phyloP scores from a whole-genome alignment of 2,329 filamentous ascomycete species.

The Amauroascus niger region DNA sequence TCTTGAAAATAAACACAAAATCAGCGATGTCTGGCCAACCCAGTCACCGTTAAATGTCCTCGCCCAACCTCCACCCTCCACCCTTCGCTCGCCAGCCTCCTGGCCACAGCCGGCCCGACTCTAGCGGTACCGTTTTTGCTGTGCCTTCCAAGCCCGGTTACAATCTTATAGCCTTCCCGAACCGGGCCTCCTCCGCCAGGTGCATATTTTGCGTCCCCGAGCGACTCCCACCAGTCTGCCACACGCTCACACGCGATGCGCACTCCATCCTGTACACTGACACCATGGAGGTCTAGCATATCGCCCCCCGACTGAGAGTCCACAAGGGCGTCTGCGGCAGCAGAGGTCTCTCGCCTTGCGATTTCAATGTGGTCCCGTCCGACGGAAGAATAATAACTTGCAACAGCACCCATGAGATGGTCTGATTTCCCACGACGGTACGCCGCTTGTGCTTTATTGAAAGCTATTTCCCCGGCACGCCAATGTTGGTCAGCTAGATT shows the following conservation, averaged over 20 bases:
- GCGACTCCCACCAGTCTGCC: constrained; percentile 62
- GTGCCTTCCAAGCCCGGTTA: constrained; percentile 74
- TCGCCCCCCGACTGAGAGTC: constrained; percentile 52
- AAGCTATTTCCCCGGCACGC: constrained; percentile 42
- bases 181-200: constrained; percentile 30
- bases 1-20: not conserved
- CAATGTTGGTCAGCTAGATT: constrained; percentile 39
- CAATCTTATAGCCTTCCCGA: constrained; percentile 43
- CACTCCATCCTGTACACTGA: constrained; percentile 69
- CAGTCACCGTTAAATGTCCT: constrained; percentile 61
- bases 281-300: constrained; percentile 70
- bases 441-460: constrained; percentile 48
- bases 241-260: constrained; percentile 63
- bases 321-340: constrained; percentile 61
- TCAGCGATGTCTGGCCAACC: constrained; percentile 36
- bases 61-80: constrained; percentile 70
- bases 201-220: constrained; percentile 55
- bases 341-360: constrained; percentile 51
- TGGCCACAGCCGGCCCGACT: constrained; percentile 69
- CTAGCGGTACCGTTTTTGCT: constrained; percentile 65
- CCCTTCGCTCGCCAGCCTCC: constrained; percentile 63
- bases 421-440: constrained; percentile 58
- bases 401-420: constrained; percentile 63
- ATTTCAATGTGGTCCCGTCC: constrained; percentile 54
- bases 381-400: constrained; percentile 63